Percentiles rank a stretch among this genome's conserved stretches.
Evolutionary conservation across 106 monocot genomes (phyloP).

Genomic region (Phalaenopsis aphrodite): DNA sequence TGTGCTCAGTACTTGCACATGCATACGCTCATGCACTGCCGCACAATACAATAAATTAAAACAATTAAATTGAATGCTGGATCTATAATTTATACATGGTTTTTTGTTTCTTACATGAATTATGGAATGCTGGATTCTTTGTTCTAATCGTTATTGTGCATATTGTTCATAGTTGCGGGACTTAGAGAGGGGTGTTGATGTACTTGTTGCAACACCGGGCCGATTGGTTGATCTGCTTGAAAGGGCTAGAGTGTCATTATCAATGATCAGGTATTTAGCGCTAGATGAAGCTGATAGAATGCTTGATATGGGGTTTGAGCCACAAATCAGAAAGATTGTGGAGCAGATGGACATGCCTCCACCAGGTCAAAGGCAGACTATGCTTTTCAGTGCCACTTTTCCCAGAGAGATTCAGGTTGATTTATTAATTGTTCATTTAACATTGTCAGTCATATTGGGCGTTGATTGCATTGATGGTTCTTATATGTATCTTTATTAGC

Average conservation of each 20-base stretch:
- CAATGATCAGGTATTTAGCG: conserved; percentile 44
- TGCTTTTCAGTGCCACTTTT: conserved; percentile 63
- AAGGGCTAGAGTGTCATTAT: conserved; percentile 41
- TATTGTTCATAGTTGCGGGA: conserved; percentile 31
- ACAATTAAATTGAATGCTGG: too few species aligned
- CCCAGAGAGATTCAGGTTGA: conserved; percentile 52
- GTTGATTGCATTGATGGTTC: background rate
- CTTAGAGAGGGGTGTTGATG: conserved; percentile 47
- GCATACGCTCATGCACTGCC: too few species aligned
- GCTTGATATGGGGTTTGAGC: conserved; percentile 67
- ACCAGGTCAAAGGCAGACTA: conserved; percentile 44
- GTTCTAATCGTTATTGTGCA: background rate
- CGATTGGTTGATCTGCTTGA: conserved; percentile 48
- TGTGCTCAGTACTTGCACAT: too few species aligned
- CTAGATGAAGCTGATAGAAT: conserved; percentile 59
- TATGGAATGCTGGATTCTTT: too few species aligned
- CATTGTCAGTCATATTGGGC: background rate
- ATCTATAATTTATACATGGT: background rate
- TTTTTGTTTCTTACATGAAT: background rate
- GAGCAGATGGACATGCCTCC: conserved; percentile 59
- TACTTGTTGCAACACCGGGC: conserved; percentile 60
- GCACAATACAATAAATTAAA: too few species aligned
- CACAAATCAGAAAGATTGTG: conserved; percentile 51
- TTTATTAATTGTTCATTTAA: background rate
- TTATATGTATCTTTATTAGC: background rate